Evolutionary conservation across 768 basidiomycete genomes (phyloP).

Genomic region (Leccinum boreale): DNA sequence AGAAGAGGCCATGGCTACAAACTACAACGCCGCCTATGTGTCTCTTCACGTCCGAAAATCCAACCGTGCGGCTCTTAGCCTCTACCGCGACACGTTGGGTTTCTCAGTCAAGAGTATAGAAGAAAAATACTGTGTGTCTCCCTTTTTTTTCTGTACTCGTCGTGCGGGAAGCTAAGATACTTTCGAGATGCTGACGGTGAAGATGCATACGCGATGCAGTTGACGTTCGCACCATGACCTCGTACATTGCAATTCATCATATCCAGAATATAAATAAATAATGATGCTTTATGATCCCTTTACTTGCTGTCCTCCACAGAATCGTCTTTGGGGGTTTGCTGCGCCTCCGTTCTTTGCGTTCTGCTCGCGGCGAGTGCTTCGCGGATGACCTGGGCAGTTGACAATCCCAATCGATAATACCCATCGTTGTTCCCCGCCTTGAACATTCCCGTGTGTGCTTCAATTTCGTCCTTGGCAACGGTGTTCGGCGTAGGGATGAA

Average conservation of each 20-base stretch:
- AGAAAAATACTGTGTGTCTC: slow-evolving; percentile 83
- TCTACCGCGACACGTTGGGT: slow-evolving; percentile 88
- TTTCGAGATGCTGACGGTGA: slow-evolving; percentile 86
- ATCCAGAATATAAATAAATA: slow-evolving; percentile 7
- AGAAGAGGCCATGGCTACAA: slow-evolving; percentile 90
- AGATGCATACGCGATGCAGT: slow-evolving; percentile 89
- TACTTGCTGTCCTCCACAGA: slow-evolving; percentile 2
- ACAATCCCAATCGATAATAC: slow-evolving; percentile 81
- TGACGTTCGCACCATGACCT: slow-evolving; percentile 45
- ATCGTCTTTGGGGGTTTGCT: not conserved
- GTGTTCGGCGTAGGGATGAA: slow-evolving; percentile 68
- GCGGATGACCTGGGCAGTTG: slow-evolving; percentile 57
- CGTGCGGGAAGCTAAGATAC: slow-evolving; percentile 7
- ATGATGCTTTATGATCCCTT: slow-evolving; percentile 1
- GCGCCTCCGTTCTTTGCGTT: not conserved
- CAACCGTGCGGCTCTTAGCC: slow-evolving; percentile 85
- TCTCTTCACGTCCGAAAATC: slow-evolving; percentile 92
- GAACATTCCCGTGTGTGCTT: slow-evolving; percentile 91
- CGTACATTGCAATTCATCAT: not conserved
- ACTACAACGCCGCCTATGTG: slow-evolving; percentile 83
- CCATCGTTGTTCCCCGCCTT: slow-evolving; percentile 78
- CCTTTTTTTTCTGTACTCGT: not conserved
- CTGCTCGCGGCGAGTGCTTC: slow-evolving; percentile 42
- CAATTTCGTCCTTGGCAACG: slow-evolving; percentile 69
- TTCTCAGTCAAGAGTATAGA: slow-evolving; percentile 86